A percentile compares a stretch with the other conserved stretches of the same genome.
These are phyloP conservation scores for Paraphoma sp. DNA, from an alignment of 2,329 filamentous ascomycete genomes.

Conservation along the genomic window DNA sequence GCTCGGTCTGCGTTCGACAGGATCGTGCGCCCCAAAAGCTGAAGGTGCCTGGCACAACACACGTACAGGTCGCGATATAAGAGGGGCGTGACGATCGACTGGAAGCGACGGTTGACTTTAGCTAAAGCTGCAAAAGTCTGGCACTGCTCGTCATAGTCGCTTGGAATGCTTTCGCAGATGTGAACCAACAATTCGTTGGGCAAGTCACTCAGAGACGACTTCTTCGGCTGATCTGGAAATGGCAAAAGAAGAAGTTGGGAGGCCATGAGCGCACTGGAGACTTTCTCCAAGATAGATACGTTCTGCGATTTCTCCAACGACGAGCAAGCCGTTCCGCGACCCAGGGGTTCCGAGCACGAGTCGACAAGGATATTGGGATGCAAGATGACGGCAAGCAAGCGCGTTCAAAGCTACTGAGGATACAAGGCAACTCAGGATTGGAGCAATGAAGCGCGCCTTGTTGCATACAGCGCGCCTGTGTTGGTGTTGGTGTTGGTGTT, in stretches of 20 bases:
- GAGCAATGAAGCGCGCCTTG: too few species aligned
- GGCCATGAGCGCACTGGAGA: not conserved
- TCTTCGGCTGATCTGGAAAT: not conserved
- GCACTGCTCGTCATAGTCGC: conserved; percentile 1
- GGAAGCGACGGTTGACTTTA: conserved; percentile 1
- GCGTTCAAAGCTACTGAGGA: too few species aligned
- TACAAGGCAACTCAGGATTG: too few species aligned
- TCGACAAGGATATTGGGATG: too few species aligned
- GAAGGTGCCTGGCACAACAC: not conserved
- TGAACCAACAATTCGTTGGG: conserved; percentile 6
- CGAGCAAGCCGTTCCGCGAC: too few species aligned
- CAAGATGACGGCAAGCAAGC: too few species aligned
- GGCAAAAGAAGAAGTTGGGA: not conserved
- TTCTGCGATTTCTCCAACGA: too few species aligned
- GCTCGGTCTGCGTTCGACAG: not conserved
- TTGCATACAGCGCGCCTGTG: too few species aligned
- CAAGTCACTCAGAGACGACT: not conserved
- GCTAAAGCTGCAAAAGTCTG: not conserved
- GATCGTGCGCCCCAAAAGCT: conserved; percentile 1
- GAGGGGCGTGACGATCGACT: not conserved
- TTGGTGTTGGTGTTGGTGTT: not conserved
- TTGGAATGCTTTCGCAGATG: not conserved
- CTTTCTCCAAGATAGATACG: too few species aligned
- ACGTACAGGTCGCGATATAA: conserved; percentile 1
- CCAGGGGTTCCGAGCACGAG: too few species aligned